phyloP scores from a whole-genome alignment of 768 basidiomycete genomes.

The Auricularia sp. region DNA sequence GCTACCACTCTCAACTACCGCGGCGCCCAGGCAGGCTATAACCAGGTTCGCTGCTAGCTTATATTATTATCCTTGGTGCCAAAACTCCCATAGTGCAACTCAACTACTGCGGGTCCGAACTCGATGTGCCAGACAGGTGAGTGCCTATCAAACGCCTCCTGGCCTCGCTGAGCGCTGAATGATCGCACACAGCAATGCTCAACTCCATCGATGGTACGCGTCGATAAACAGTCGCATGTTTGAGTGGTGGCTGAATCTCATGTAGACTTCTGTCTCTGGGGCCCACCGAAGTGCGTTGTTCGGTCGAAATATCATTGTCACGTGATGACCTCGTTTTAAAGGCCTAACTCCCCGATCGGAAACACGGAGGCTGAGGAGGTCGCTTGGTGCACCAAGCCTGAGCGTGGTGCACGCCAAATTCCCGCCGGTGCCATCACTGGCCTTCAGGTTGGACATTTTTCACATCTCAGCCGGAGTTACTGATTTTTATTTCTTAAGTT shows the following conservation, averaged over 20 bases:
- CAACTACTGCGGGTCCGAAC: conserved; percentile 4
- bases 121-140: neutral
- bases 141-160: neutral
- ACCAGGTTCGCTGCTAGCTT: conserved; percentile 14
- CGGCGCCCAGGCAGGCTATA: conserved; percentile 10
- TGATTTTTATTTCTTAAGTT: conserved; percentile 28
- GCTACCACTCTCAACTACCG: conserved; percentile 8
- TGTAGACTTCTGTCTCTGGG: conserved; percentile 65
- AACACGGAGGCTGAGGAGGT: conserved; percentile 62
- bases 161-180: conserved; percentile 18
- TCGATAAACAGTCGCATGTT: neutral
- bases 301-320: neutral
- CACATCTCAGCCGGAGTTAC: conserved; percentile 25
- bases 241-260: neutral
- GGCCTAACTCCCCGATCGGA: conserved; percentile 42
- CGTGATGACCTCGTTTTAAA: neutral
- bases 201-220: conserved; percentile 15
- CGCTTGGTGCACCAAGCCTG: conserved; percentile 66
- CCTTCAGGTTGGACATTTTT: conserved; percentile 30
- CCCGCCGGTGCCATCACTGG: conserved; percentile 55
- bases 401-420: conserved; percentile 63
- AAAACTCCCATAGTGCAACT: neutral
- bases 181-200: conserved; percentile 1
- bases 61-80: neutral
- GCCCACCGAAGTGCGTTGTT: conserved; percentile 25